phyloP scores from a whole-genome alignment of 331 rosid species.

The Malus hybrid region DNA sequence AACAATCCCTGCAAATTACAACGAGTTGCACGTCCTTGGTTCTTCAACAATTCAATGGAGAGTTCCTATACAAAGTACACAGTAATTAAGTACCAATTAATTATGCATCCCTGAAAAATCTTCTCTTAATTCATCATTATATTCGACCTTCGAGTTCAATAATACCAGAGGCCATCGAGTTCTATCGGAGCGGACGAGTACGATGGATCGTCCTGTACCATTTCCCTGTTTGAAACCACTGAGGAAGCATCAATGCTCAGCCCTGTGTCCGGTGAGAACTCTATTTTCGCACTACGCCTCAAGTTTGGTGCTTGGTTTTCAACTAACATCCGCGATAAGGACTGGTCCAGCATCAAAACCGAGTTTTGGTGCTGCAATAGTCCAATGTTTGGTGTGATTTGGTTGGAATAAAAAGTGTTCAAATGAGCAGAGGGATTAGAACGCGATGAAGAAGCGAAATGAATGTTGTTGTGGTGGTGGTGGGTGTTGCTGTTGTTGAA shows the following conservation, averaged over 20 bases:
- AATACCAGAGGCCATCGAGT: constrained; percentile 42
- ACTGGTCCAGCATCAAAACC: constrained; percentile 25
- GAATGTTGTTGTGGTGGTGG: background rate
- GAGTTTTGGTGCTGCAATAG: constrained; percentile 22
- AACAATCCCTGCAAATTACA: background rate
- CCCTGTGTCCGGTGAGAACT: constrained; percentile 18
- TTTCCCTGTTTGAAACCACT: constrained; percentile 28
- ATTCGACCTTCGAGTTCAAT: constrained; percentile 8
- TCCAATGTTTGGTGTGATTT: constrained; percentile 13
- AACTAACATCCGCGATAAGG: constrained; percentile 32
- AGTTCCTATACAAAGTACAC: background rate
- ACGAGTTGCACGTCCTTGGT: background rate
- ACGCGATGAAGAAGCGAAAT: constrained; percentile 24
- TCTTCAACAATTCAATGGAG: background rate
- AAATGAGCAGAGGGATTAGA: constrained; percentile 9
- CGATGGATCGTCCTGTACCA: constrained; percentile 39
- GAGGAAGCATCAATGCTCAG: constrained; percentile 26
- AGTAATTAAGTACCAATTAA: background rate
- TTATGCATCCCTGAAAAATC: background rate
- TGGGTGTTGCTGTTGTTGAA: constrained; percentile 6
- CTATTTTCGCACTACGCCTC: constrained; percentile 11
- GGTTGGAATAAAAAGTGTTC: constrained; percentile 1
- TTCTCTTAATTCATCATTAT: background rate
- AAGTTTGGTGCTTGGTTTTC: constrained; percentile 28
- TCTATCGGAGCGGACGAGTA: constrained; percentile 39